Evolutionary conservation across 1,139 yeast genomes (phyloP).

Genomic region (Geotrichum australiense): DNA sequence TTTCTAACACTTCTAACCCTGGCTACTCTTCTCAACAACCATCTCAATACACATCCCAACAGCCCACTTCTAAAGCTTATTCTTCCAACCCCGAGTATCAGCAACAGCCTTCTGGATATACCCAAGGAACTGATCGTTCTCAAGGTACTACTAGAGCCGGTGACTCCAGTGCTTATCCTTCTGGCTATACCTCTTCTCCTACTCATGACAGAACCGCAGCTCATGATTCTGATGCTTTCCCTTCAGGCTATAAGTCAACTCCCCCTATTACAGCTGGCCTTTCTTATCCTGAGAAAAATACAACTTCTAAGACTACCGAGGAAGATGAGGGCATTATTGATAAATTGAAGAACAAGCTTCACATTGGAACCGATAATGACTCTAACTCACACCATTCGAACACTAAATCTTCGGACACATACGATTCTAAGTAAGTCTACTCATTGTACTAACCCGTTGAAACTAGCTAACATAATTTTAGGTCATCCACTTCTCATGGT

Average conservation of each 20-base stretch:
- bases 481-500: too few species aligned
- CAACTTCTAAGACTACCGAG: neutral
- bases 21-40: neutral
- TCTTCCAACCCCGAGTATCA: too few species aligned
- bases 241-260: constrained; percentile 2
- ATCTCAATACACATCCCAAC: neutral
- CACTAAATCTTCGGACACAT: too few species aligned
- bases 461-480: too few species aligned
- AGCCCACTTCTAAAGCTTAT: neutral
- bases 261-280: neutral
- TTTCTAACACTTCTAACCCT: constrained; percentile 3
- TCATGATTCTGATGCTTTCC: constrained; percentile 4
- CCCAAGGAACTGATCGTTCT: too few species aligned
- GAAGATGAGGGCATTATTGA: constrained; percentile 9
- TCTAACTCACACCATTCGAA: neutral
- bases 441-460: neutral
- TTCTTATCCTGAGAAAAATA: neutral
- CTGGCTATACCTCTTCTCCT: constrained; percentile 1
- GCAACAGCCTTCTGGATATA: too few species aligned
- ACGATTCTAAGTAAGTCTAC: constrained; percentile 8
- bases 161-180: neutral
- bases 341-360: constrained; percentile 18
- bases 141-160: too few species aligned
- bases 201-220: constrained; percentile 1
- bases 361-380: constrained; percentile 12